Evolutionary conservation across 192 early-diverging fungal species (phyloP).

Genomic region (Allomyces macrogynus): DNA sequence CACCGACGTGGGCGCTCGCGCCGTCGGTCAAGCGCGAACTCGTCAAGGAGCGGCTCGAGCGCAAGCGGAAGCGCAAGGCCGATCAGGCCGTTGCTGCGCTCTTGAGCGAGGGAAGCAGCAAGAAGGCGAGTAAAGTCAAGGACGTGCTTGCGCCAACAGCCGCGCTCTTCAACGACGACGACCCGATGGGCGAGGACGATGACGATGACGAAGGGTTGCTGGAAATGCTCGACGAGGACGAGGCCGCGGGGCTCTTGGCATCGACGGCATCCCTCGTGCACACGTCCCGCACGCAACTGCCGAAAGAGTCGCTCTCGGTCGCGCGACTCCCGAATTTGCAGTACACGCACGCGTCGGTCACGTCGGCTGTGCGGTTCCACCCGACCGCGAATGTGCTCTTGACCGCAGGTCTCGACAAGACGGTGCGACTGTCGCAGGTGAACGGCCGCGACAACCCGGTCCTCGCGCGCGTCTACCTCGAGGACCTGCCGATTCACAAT

Average conservation of each 20-base stretch:
- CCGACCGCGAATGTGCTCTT: constrained; percentile 70
- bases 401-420: constrained; percentile 74
- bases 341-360: constrained; percentile 24
- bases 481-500: constrained; percentile 63
- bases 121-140: constrained; percentile 6
- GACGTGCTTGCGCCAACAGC: constrained; percentile 13
- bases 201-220: constrained; percentile 6
- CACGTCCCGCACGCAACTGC: constrained; percentile 5
- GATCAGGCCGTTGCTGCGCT: constrained; percentile 56
- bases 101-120: constrained; percentile 19
- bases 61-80: constrained; percentile 67
- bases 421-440: constrained; percentile 65
- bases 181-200: constrained; percentile 20
- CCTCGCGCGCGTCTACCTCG: constrained; percentile 70
- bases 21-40: not conserved
- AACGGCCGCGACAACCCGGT: constrained; percentile 86
- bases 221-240: constrained; percentile 18
- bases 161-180: constrained; percentile 22
- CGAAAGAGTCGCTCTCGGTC: constrained; percentile 9
- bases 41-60: constrained; percentile 20
- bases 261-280: constrained; percentile 9
- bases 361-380: constrained; percentile 64
- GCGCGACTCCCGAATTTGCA: constrained; percentile 10
- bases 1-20: too few relatives aligned
- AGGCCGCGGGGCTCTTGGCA: constrained; percentile 9